phyloP scores from a whole-genome alignment of 148 eudicot genomes.

The Dysphania ambrosioides region DNA sequence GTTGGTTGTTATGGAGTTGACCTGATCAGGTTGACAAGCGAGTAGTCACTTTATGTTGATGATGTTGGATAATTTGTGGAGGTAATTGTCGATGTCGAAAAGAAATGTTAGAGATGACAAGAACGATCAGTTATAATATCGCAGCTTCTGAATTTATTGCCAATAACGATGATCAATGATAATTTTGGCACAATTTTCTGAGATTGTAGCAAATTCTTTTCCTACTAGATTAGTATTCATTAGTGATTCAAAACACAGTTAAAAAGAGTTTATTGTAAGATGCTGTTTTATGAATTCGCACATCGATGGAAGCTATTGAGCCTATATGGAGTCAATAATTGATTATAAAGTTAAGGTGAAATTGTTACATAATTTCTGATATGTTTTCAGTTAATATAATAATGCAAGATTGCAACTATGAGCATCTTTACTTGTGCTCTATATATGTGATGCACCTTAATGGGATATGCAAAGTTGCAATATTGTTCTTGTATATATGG shows the following conservation, averaged over 20 bases:
- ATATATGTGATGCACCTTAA: background rate
- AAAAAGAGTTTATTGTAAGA: background rate
- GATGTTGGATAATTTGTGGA: background rate
- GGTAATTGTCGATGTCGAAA: too few species aligned
- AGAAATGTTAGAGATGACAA: too few species aligned
- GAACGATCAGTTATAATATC: too few species aligned
- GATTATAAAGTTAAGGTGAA: background rate
- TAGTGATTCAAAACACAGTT: background rate
- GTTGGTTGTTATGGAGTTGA: background rate
- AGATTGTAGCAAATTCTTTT: background rate
- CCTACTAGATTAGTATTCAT: background rate
- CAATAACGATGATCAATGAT: background rate
- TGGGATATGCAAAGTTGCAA: background rate
- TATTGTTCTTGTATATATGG: too few species aligned
- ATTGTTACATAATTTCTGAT: background rate
- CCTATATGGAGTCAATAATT: background rate
- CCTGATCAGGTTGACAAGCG: background rate
- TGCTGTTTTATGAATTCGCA: background rate
- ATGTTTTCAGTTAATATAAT: background rate
- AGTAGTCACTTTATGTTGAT: background rate
- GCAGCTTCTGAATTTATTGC: background rate
- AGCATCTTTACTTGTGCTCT: background rate
- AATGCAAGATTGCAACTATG: background rate
- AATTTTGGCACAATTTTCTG: too few species aligned
- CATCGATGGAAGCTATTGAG: background rate